Evolutionary conservation across 2,329 filamentous ascomycete genomes (phyloP), one percentile per base, ranked within the genome.

Genomic region (Akanthomyces uredinophilus): DNA sequence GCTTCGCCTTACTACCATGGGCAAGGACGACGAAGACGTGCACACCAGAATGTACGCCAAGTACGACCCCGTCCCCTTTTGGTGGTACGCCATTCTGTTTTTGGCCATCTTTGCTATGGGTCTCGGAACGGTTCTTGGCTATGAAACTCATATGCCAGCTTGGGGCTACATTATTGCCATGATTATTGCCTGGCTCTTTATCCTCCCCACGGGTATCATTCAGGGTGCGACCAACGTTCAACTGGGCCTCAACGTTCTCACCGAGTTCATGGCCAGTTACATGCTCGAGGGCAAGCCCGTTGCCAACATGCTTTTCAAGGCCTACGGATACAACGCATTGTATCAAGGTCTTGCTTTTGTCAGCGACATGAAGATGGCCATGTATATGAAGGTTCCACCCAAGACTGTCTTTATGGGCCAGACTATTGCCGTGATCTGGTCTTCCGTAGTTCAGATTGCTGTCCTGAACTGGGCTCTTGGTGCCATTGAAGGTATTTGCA

Each of bases 401-500:
- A 72, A 74, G 4, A 79, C 76, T 0, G 69, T 78, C 0, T 82
- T 82, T 65, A 71, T 73, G 27, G 78, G 76, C 0, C 80, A 83
- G 65, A 72, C 75, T 0, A 59, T 77, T 1, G 78, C 79, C 20
- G 79, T 78, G 1, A 69, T 81, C 24, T 69, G 80, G 4, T 63
- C 70, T 14, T 71, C 70, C 1, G 49, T 72, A 22, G 70, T 72
- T 1, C 70, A 72, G 52, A 65, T 72, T 39, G 65, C 68, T 7
- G 64, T 68, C 1, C 69, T 71, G 63, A 71, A 72, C 67, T 72
- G 70, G 64, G 64, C 71, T 60, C 74, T 75, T 37, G 73, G 62
- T 18, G 73, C 78, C 50, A 83, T 86, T 64, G 64, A 74, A 1
- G 74, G 75, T 8, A 75, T 86, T 32, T 87, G 84, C 71, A 74